Evolutionary conservation across 163 green algal species (phyloP).

Genomic region (Chlorella variabilis): DNA sequence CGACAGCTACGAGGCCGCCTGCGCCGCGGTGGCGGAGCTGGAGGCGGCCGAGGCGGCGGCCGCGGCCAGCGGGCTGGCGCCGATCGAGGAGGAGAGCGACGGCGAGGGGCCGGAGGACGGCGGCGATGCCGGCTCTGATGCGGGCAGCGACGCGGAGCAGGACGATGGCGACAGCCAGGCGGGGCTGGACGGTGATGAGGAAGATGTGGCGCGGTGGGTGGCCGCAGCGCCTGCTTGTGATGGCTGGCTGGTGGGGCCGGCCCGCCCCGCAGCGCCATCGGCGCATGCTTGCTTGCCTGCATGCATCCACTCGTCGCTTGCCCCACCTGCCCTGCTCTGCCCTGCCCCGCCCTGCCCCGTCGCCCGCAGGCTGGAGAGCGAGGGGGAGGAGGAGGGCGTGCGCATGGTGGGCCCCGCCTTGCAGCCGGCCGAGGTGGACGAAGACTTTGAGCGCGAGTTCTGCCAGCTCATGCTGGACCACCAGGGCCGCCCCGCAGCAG

Average conservation of each 20-base stretch:
- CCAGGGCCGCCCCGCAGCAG: background rate
- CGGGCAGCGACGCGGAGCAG: background rate
- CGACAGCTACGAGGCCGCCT: slow-evolving; percentile 30
- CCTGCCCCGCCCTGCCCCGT: background rate
- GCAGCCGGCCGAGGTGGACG: slow-evolving; percentile 41
- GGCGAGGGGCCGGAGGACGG: background rate
- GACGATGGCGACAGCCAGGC: slow-evolving; percentile 21
- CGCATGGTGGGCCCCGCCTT: slow-evolving; percentile 18
- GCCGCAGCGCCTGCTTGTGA: no score
- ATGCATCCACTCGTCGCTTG: no score
- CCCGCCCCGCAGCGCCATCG: no score
- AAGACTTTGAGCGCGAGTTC: slow-evolving; percentile 73
- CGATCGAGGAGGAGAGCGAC: slow-evolving; percentile 39
- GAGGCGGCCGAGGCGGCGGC: slow-evolving; percentile 10
- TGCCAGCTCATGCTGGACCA: slow-evolving; percentile 53
- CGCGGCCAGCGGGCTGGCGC: slow-evolving; percentile 19
- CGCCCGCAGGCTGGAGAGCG: slow-evolving; percentile 12
- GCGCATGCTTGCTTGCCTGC: no score
- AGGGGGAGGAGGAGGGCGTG: slow-evolving; percentile 42
- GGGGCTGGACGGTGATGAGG: slow-evolving; percentile 41
- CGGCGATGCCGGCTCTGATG: slow-evolving; percentile 22
- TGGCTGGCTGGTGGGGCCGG: no score
- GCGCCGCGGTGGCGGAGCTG: slow-evolving; percentile 34
- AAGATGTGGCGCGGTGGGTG: slow-evolving; percentile 33
- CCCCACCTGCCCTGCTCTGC: background rate